Conservation (phyloP, 2,329 filamentous ascomycete genomes). For the Aspergillus eucalypticola region DNA sequence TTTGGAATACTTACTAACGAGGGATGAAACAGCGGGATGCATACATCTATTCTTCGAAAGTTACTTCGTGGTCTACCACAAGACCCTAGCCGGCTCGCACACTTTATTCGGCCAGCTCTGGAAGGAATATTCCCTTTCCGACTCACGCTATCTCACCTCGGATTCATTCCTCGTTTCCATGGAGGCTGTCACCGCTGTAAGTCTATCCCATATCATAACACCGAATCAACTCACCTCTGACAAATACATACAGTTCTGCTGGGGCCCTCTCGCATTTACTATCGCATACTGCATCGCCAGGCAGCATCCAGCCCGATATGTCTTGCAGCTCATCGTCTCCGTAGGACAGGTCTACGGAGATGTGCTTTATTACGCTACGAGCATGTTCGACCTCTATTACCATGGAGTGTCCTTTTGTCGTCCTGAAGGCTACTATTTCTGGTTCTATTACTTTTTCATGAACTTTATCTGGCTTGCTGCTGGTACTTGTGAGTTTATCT, state of each 20-base stretch:
- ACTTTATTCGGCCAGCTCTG: constrained; percentile 76
- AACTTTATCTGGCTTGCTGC: no score
- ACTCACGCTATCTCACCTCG: constrained; percentile 76
- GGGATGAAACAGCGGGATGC: constrained; percentile 25
- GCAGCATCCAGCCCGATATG: constrained; percentile 50
- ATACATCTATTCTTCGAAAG: constrained; percentile 78
- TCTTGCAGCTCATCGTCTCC: constrained; percentile 58
- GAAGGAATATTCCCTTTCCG: constrained; percentile 84
- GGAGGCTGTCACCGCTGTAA: constrained; percentile 67
- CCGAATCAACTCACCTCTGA: no score
- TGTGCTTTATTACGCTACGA: constrained; percentile 60
- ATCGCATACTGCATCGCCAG: constrained; percentile 52
- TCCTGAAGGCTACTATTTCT: no score
- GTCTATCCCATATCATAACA: no score
- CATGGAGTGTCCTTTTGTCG: no score
- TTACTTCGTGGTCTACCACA: constrained; percentile 71
- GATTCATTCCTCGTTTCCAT: constrained; percentile 78
- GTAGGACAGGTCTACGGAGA: constrained; percentile 62
- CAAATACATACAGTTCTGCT: not conserved
- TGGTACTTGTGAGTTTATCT: no score
- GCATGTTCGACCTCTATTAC: constrained; percentile 44
- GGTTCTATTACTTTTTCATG: no score
- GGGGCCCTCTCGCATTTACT: constrained; percentile 51
- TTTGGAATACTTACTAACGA: no score
- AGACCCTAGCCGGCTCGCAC: constrained; percentile 61